Evolutionary conservation across 1,284 basidiomycete genomes (phyloP).

Genomic region (Rhodotorula mucilaginosa): DNA sequence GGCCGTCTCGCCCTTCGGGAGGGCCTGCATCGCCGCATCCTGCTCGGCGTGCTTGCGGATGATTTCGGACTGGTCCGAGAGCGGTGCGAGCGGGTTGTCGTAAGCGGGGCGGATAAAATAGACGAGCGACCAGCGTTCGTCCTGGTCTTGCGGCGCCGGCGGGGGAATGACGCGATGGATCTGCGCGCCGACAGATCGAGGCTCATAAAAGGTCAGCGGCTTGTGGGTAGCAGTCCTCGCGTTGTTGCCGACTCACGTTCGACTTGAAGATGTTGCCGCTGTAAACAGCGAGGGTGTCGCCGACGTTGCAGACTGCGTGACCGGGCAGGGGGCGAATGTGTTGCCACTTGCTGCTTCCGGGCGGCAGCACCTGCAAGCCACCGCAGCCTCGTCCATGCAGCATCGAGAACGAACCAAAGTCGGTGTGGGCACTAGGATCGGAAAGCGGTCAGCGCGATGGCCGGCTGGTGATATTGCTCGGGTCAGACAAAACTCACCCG

Average conservation of each 20-base stretch:
- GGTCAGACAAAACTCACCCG: conserved; percentile 9
- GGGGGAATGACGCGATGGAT: conserved; percentile 56
- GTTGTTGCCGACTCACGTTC: neutral
- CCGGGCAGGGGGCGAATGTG: conserved; percentile 40
- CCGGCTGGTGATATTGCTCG: no score
- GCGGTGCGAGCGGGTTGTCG: conserved; percentile 19
- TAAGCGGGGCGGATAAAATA: conserved; percentile 26
- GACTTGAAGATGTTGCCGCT: conserved; percentile 48
- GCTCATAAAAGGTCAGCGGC: no score
- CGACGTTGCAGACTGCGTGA: conserved; percentile 44
- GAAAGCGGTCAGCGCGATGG: no score
- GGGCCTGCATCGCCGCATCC: conserved; percentile 28
- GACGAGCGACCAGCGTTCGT: conserved; percentile 38
- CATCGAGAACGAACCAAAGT: conserved; percentile 49
- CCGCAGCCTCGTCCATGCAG: conserved; percentile 41
- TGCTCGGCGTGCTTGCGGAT: conserved; percentile 23
- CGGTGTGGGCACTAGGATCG: conserved; percentile 48
- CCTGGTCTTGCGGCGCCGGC: conserved; percentile 26
- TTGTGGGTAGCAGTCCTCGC: no score
- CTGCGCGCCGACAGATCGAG: conserved; percentile 47
- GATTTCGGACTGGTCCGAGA: conserved; percentile 14
- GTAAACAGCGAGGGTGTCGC: conserved; percentile 43
- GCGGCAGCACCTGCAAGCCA: conserved; percentile 43
- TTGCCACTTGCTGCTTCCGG: conserved; percentile 40
- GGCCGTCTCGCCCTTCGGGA: conserved; percentile 24